phyloP scores from a whole-genome alignment of 2,329 filamentous ascomycete species.

The Cladosporium velox region DNA sequence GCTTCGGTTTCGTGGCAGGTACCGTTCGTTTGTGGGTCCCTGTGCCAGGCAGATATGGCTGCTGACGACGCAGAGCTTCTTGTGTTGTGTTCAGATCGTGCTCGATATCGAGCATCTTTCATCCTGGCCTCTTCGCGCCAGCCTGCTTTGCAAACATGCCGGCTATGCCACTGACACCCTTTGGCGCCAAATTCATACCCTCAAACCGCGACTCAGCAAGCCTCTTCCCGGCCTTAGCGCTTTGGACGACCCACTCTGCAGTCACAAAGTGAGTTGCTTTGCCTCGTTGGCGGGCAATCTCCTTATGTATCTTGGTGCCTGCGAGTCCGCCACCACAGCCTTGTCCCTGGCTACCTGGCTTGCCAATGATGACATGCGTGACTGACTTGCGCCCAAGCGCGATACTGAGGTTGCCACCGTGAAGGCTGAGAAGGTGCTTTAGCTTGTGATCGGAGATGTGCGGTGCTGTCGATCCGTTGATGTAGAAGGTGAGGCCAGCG shows the following conservation, averaged over 20 bases:
- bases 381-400: constrained; percentile 71
- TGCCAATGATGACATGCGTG: constrained; percentile 82
- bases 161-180: constrained; percentile 66
- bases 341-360: constrained; percentile 46
- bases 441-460: constrained; percentile 82
- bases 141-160: constrained; percentile 20
- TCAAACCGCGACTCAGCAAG: constrained; percentile 74
- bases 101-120: not conserved
- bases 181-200: constrained; percentile 61
- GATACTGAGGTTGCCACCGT: constrained; percentile 73
- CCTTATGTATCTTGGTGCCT: constrained; percentile 76
- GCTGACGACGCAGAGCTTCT: not conserved
- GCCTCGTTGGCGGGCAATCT: constrained; percentile 68
- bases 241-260: constrained; percentile 85
- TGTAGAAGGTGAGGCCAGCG: constrained; percentile 70
- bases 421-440: constrained; percentile 71
- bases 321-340: constrained; percentile 75
- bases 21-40: not conserved
- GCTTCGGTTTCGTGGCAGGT: not conserved
- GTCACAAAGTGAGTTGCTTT: constrained; percentile 75
- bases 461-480: constrained; percentile 85
- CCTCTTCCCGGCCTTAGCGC: constrained; percentile 72
- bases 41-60: not conserved
- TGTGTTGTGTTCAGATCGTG: not conserved
- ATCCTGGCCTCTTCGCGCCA: constrained; percentile 11